These are phyloP conservation scores for Alternaria tenuissima DNA, from an alignment of 2,329 filamentous ascomycete species.

Conservation along the genomic window DNA sequence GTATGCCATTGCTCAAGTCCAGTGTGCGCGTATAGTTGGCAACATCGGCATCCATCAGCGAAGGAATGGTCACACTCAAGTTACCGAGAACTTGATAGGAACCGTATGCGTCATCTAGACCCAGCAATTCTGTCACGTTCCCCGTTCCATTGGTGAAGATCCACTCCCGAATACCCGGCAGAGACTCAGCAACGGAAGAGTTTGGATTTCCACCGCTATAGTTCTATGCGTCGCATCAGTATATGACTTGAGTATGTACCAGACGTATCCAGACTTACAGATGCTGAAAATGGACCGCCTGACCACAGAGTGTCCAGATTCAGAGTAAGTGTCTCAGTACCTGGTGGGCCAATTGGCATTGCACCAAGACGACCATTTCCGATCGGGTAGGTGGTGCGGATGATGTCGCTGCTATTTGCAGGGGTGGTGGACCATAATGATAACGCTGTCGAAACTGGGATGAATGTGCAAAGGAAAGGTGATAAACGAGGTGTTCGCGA, in stretches of 20 bases:
- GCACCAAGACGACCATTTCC: constrained; percentile 61
- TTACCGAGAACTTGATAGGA: constrained; percentile 60
- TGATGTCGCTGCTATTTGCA: constrained; percentile 31
- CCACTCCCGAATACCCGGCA: constrained; percentile 56
- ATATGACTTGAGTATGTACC: background rate
- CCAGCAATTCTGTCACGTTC: constrained; percentile 52
- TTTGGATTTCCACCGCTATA: constrained; percentile 60
- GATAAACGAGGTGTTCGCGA: background rate
- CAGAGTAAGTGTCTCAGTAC: constrained; percentile 54
- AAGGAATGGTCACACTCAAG: constrained; percentile 52
- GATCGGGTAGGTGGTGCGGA: constrained; percentile 52
- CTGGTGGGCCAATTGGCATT: constrained; percentile 56
- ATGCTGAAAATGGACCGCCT: constrained; percentile 59
- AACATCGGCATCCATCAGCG: constrained; percentile 21
- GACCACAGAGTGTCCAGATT: constrained; percentile 62
- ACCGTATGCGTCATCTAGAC: constrained; percentile 53
- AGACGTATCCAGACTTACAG: constrained; percentile 34
- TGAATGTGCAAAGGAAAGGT: background rate
- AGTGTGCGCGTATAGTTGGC: constrained; percentile 53
- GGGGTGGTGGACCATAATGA: constrained; percentile 30
- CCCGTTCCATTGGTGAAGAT: constrained; percentile 62
- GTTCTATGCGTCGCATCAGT: constrained; percentile 31
- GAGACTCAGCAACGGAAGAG: constrained; percentile 41
- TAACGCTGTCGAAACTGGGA: constrained; percentile 19
- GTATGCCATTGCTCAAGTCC: constrained; percentile 56